phyloP scores from a whole-genome alignment of 2,329 filamentous ascomycete species.

The Blastomyces emzantsi region DNA sequence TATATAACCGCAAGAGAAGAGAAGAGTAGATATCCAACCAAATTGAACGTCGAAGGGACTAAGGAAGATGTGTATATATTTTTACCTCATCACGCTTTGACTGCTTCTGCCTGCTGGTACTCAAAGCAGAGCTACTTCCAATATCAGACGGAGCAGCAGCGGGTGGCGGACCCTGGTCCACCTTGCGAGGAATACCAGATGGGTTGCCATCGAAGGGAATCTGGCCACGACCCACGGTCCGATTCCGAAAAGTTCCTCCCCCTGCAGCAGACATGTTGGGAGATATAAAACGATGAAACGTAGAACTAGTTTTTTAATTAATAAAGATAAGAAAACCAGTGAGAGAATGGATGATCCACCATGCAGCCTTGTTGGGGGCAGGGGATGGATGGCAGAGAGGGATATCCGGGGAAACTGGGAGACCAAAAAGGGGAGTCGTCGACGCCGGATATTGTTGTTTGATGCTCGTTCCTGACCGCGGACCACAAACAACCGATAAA shows the following conservation, averaged over 20 bases:
- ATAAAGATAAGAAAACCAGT: background rate
- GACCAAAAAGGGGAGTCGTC: background rate
- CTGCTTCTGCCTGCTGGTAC: conserved; percentile 91
- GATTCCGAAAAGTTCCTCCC: conserved; percentile 46
- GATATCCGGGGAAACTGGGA: background rate
- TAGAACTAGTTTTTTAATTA: background rate
- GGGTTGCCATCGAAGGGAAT: conserved; percentile 48
- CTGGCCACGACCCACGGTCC: conserved; percentile 46
- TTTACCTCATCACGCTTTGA: conserved; percentile 93
- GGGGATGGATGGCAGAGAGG: background rate
- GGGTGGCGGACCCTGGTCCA: conserved; percentile 37
- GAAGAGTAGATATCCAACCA: conserved; percentile 6
- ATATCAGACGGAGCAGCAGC: conserved; percentile 43
- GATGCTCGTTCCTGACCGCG: background rate
- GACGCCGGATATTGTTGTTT: background rate
- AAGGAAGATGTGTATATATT: background rate
- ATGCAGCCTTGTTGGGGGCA: background rate
- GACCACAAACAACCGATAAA: background rate
- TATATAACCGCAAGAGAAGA: conserved; percentile 9
- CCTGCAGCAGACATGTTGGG: conserved; percentile 47
- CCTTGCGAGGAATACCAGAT: conserved; percentile 53
- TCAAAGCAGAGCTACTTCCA: conserved; percentile 58
- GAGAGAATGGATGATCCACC: background rate
- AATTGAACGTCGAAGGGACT: background rate
- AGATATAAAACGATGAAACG: conserved; percentile 14